These are phyloP conservation scores for Crassisporium funariophilum DNA, from an alignment of 768 basidiomycete species.

Conservation along the genomic window DNA sequence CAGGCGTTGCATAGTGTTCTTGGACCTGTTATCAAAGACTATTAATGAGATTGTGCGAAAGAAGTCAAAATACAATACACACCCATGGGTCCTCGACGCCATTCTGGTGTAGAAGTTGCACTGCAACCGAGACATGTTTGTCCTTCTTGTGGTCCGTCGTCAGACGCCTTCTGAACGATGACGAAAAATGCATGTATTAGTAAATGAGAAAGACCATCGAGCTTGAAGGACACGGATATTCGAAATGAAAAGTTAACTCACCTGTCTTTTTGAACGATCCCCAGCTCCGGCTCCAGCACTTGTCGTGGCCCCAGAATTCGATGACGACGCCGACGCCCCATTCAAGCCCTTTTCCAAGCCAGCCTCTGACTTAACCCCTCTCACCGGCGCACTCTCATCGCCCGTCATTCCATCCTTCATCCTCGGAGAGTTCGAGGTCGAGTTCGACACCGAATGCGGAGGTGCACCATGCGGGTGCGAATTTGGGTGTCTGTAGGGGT, in stretches of 20 bases:
- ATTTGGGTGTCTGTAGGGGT: not conserved
- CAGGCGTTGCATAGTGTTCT: conserved; percentile 86
- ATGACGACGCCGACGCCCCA: not conserved
- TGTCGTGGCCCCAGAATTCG: not conserved
- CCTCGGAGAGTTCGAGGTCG: not conserved
- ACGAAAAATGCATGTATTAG: not conserved
- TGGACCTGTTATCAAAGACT: conserved; percentile 54
- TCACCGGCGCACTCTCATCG: too few relatives aligned
- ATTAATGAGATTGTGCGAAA: not conserved
- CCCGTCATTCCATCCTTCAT: not conserved
- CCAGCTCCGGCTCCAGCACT: not conserved
- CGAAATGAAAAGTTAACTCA: conserved; percentile 2
- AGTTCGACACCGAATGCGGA: not conserved
- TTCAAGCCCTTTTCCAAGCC: not conserved
- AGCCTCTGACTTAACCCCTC: not conserved
- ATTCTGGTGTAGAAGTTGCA: conserved; percentile 86
- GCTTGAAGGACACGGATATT: too few relatives aligned
- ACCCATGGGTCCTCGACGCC: conserved; percentile 85
- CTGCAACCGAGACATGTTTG: conserved; percentile 82
- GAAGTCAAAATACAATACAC: conserved; percentile 19
- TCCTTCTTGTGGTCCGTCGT: conserved; percentile 53
- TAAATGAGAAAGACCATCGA: conserved; percentile 1
- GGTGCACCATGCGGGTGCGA: not conserved
- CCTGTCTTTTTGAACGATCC: conserved; percentile 6
- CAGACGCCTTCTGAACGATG: conserved; percentile 34